A percentile compares a stretch with the other conserved stretches of the same genome.
Evolutionary conservation across 2,329 filamentous ascomycete species (phyloP).

Genomic region (Phialocephala subalpina): DNA sequence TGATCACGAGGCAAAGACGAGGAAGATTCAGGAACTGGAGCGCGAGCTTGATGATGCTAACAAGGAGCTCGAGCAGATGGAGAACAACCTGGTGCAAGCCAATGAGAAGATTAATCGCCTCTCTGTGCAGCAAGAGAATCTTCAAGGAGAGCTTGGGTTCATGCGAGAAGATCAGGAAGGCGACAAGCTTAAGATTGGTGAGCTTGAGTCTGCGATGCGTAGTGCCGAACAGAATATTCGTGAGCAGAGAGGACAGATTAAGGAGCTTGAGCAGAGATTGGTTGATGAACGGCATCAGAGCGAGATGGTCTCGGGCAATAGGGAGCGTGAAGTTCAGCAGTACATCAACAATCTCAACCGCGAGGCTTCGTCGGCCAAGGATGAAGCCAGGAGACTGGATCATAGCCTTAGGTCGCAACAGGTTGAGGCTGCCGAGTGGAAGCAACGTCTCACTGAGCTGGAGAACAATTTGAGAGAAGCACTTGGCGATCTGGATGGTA

Average conservation of each 20-base stretch:
- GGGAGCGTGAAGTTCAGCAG: slow-evolving; percentile 95
- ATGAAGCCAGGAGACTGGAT: slow-evolving; percentile 82
- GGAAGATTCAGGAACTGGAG: slow-evolving; percentile 83
- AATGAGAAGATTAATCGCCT: slow-evolving; percentile 89
- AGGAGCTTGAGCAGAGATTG: slow-evolving; percentile 78
- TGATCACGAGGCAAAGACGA: slow-evolving; percentile 80
- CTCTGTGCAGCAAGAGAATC: slow-evolving; percentile 90
- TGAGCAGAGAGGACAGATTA: slow-evolving; percentile 81
- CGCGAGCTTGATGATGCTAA: slow-evolving; percentile 84
- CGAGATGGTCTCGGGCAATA: slow-evolving; percentile 84
- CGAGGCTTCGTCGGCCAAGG: slow-evolving; percentile 82
- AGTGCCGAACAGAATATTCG: slow-evolving; percentile 81
- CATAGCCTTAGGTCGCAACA: slow-evolving; percentile 86
- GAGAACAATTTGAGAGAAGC: slow-evolving; percentile 89
- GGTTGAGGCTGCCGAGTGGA: slow-evolving; percentile 89
- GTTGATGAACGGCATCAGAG: slow-evolving; percentile 84
- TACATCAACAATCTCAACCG: slow-evolving; percentile 92
- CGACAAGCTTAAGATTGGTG: slow-evolving; percentile 97
- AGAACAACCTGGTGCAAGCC: slow-evolving; percentile 82
- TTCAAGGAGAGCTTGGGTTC: slow-evolving; percentile 93
- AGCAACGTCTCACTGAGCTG: slow-evolving; percentile 87
- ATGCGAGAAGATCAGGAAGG: slow-evolving; percentile 94
- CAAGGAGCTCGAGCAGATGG: slow-evolving; percentile 84
- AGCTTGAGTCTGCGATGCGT: slow-evolving; percentile 84
- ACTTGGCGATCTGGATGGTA: slow-evolving; percentile 87